Percentiles rank a stretch among this genome's conserved stretches.
phyloP scores from a whole-genome alignment of 2,329 filamentous ascomycete genomes.

The Daldinia eschscholtzii region DNA sequence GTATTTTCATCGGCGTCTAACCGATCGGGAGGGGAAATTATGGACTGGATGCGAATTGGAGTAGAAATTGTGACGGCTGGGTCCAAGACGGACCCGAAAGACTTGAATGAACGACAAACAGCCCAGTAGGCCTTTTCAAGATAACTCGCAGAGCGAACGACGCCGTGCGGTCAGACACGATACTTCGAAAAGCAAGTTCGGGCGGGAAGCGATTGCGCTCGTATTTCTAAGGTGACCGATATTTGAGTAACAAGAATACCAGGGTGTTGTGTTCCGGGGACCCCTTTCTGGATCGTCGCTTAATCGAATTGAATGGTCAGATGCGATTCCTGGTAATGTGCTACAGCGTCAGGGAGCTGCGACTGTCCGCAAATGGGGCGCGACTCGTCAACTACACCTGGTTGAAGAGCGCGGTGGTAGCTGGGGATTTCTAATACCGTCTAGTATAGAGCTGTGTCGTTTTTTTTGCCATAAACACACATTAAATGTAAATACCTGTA shows the following conservation, averaged over 20 bases:
- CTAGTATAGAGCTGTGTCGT: conserved; percentile 21
- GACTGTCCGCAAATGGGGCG: conserved; percentile 42
- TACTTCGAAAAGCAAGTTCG: conserved; percentile 21
- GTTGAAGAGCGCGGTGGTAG: conserved; percentile 16
- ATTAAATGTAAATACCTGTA: conserved; percentile 18
- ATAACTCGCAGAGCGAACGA: conserved; percentile 34
- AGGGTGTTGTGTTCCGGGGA: conserved; percentile 22
- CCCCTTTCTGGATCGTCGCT: conserved; percentile 25
- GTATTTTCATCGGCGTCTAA: conserved; percentile 56
- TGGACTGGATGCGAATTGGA: conserved; percentile 64
- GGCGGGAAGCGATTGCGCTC: conserved; percentile 23
- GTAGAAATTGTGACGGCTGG: conserved; percentile 64
- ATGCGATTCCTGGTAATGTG: conserved; percentile 39
- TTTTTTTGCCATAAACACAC: conserved; percentile 11
- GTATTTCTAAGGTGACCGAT: conserved; percentile 28
- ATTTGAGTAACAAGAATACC: conserved; percentile 37
- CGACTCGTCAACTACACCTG: conserved; percentile 27
- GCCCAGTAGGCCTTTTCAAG: conserved; percentile 29
- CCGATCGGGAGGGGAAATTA: conserved; percentile 62
- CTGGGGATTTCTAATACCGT: conserved; percentile 1
- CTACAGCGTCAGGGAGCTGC: conserved; percentile 47
- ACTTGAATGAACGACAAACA: conserved; percentile 39
- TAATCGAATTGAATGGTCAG: conserved; percentile 29
- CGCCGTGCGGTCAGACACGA: conserved; percentile 31
- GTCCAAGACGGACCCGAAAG: conserved; percentile 56